These are phyloP conservation scores for Fusarium hostae DNA, from an alignment of 2,329 filamentous ascomycete species.

Conservation along the genomic window DNA sequence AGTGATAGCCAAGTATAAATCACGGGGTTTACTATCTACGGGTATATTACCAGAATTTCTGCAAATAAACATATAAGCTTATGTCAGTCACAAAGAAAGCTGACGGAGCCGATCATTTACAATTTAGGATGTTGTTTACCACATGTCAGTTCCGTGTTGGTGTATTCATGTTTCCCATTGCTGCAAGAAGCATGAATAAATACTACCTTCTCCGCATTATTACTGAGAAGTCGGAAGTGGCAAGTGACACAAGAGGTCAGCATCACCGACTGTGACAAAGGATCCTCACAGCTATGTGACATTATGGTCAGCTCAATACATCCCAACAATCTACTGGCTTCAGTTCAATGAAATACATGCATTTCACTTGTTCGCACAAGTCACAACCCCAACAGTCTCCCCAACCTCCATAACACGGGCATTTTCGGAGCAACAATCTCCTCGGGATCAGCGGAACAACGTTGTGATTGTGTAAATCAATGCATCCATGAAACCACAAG, in stretches of 20 bases:
- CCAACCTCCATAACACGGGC: no score
- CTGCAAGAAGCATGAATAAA: no score
- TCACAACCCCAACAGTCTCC: no score
- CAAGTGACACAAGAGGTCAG: neutral
- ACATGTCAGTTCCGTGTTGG: neutral
- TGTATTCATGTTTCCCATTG: rapidly evolving
- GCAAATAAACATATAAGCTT: no score
- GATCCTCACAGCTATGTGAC: no score
- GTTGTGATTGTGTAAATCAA: neutral
- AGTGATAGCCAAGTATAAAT: rapidly evolving
- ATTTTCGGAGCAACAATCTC: neutral
- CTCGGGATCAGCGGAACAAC: neutral
- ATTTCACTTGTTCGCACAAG: no score
- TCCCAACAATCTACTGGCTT: neutral
- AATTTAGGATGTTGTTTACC: rapidly evolving
- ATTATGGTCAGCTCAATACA: neutral
- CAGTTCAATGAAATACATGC: neutral
- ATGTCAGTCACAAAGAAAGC: no score
- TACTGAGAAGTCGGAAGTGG: no score
- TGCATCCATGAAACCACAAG: neutral
- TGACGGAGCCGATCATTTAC: no score
- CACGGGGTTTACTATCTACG: rapidly evolving
- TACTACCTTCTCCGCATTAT: neutral
- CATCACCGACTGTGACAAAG: no score
- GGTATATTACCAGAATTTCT: neutral